Evolutionary conservation across 2,329 filamentous ascomycete genomes (phyloP).

Genomic region (Calonectria henricotiae): DNA sequence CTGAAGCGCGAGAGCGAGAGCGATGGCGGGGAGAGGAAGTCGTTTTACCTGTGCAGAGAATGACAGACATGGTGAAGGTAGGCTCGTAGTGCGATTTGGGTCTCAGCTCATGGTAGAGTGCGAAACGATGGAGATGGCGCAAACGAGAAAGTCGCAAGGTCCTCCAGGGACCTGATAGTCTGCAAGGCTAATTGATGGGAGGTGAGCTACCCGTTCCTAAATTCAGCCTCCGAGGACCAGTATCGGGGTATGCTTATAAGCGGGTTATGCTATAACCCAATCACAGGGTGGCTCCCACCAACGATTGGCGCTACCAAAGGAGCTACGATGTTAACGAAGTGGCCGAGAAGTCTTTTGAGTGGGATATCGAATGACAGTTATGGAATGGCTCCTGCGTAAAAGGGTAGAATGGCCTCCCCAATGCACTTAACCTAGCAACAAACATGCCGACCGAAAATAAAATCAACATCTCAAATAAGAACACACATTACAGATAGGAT

Average conservation of each 20-base stretch:
- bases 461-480: too few relatives aligned
- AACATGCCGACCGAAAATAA: too few relatives aligned
- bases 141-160: conserved; percentile 33
- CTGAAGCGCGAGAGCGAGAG: conserved; percentile 16
- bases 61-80: conserved; percentile 70
- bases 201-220: conserved; percentile 44
- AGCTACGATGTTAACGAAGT: background rate
- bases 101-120: conserved; percentile 50
- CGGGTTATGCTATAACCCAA: conserved; percentile 21
- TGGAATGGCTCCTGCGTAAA: too few relatives aligned
- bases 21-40: conserved; percentile 7
- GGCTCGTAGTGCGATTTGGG: conserved; percentile 37
- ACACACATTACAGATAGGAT: too few relatives aligned
- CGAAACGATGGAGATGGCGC: conserved; percentile 7
- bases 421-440: too few relatives aligned
- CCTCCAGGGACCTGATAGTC: conserved; percentile 41
- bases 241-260: conserved; percentile 34
- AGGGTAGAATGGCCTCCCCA: too few relatives aligned
- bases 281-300: too few relatives aligned
- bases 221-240: conserved; percentile 31
- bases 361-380: too few relatives aligned
- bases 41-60: conserved; percentile 73
- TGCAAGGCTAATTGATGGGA: conserved; percentile 33
- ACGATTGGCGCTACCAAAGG: background rate
- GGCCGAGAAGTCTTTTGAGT: background rate